Conservation (phyloP, 1,139 yeast genomes). For the Yamadazyma triangularis region DNA sequence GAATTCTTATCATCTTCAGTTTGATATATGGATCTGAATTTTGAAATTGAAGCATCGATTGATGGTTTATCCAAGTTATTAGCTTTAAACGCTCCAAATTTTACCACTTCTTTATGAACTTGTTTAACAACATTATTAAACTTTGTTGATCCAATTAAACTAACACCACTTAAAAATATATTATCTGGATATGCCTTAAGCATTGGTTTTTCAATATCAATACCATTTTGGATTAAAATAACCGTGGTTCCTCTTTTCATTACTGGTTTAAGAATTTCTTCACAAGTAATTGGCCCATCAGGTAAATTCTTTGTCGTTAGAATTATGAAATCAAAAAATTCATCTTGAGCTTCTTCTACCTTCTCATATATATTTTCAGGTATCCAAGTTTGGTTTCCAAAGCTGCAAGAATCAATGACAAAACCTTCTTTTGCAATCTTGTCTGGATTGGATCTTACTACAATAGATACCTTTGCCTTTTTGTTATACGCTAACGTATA, state of each 20-base stretch:
- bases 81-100: slow-evolving; percentile 50
- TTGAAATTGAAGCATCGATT: slow-evolving; percentile 15
- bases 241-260: slow-evolving; percentile 49
- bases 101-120: slow-evolving; percentile 49
- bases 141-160: slow-evolving; percentile 64
- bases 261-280: slow-evolving; percentile 56
- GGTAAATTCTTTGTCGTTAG: slow-evolving; percentile 75
- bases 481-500: slow-evolving; percentile 46
- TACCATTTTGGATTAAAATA: slow-evolving; percentile 69
- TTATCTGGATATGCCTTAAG: slow-evolving; percentile 54
- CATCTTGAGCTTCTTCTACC: slow-evolving; percentile 43
- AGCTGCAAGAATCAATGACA: slow-evolving; percentile 55
- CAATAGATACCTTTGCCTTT: slow-evolving; percentile 53
- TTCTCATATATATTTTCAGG: slow-evolving; percentile 45
- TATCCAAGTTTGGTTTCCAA: slow-evolving; percentile 54
- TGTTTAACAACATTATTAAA: slow-evolving; percentile 47
- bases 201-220: slow-evolving; percentile 65
- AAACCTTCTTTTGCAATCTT: slow-evolving; percentile 49
- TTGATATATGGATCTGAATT: slow-evolving; percentile 39
- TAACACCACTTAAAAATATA: slow-evolving; percentile 61
- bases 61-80: slow-evolving; percentile 3
- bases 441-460: slow-evolving; percentile 65
- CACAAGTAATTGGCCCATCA: slow-evolving; percentile 52
- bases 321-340: slow-evolving; percentile 63
- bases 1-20: slow-evolving; percentile 39